These are phyloP conservation scores for Globisporangium barbulae DNA, from an alignment of 352 stramenopile genomes.

Conservation along the genomic window DNA sequence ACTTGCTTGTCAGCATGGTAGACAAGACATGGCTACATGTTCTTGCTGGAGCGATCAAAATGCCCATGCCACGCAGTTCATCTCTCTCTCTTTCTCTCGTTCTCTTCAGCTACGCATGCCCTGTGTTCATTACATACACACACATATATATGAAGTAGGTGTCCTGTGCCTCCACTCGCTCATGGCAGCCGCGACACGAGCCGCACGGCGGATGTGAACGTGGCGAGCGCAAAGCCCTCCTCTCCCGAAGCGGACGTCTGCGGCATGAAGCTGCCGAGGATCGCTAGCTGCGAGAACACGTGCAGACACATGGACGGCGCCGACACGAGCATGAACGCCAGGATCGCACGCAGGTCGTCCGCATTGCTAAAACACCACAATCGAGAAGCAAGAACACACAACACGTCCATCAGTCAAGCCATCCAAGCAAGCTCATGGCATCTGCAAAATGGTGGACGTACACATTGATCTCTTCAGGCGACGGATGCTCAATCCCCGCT, in stretches of 20 bases:
- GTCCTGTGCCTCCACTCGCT: neutral
- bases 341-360: constrained; percentile 41
- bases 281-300: constrained; percentile 52
- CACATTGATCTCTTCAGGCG: constrained; percentile 35
- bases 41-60: neutral
- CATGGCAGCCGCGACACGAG: constrained; percentile 32
- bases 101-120: neutral
- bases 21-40: neutral
- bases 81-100: neutral
- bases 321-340: constrained; percentile 53
- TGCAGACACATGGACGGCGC: constrained; percentile 42
- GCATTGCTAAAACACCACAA: constrained; percentile 27
- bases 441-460: constrained; percentile 9
- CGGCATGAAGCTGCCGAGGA: constrained; percentile 54
- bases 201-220: constrained; percentile 38
- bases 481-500: constrained; percentile 4
- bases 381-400: neutral
- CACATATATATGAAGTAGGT: neutral
- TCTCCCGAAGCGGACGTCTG: constrained; percentile 26
- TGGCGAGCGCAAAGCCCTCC: constrained; percentile 55
- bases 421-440: neutral
- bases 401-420: neutral
- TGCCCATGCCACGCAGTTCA: neutral
- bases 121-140: neutral
- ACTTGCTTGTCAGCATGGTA: neutral